These are phyloP conservation scores for Lentinula detonsa DNA, from an alignment of 768 basidiomycete species.

Conservation along the genomic window DNA sequence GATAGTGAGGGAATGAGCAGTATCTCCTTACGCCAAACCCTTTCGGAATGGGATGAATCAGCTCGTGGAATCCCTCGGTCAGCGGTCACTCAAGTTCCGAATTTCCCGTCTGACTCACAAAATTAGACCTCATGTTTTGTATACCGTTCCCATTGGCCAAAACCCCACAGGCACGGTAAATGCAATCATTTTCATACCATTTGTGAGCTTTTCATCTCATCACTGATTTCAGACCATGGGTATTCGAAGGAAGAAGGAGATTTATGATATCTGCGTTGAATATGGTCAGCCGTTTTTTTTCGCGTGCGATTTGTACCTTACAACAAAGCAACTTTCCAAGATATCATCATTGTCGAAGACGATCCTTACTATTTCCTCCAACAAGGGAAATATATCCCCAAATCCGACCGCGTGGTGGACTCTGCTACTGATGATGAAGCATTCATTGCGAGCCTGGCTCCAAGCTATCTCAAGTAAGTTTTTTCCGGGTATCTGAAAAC, in stretches of 20 bases:
- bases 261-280: slow-evolving; percentile 80
- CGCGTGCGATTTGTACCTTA: not conserved
- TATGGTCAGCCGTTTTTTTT: slow-evolving; percentile 41
- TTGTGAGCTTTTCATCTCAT: not conserved
- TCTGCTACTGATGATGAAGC: slow-evolving; percentile 26
- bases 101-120: not conserved
- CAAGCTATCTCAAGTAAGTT: slow-evolving; percentile 51
- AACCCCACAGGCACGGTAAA: slow-evolving; percentile 74
- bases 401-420: slow-evolving; percentile 23
- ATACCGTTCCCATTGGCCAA: slow-evolving; percentile 77
- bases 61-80: slow-evolving; percentile 52
- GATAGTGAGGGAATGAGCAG: slow-evolving; percentile 69
- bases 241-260: slow-evolving; percentile 59
- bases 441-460: slow-evolving; percentile 51
- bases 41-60: slow-evolving; percentile 61
- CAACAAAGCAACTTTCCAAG: slow-evolving; percentile 21
- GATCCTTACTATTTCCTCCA: slow-evolving; percentile 79
- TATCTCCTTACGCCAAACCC: slow-evolving; percentile 48
- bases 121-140: slow-evolving; percentile 61
- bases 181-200: slow-evolving; percentile 8
- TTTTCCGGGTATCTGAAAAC: no score
- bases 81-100: slow-evolving; percentile 5
- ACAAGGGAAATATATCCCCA: slow-evolving; percentile 46
- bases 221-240: slow-evolving; percentile 47
- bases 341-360: slow-evolving; percentile 78